Evolutionary conservation across 1,284 basidiomycete species (phyloP).

Genomic region (Austroboletus rostrupii): DNA sequence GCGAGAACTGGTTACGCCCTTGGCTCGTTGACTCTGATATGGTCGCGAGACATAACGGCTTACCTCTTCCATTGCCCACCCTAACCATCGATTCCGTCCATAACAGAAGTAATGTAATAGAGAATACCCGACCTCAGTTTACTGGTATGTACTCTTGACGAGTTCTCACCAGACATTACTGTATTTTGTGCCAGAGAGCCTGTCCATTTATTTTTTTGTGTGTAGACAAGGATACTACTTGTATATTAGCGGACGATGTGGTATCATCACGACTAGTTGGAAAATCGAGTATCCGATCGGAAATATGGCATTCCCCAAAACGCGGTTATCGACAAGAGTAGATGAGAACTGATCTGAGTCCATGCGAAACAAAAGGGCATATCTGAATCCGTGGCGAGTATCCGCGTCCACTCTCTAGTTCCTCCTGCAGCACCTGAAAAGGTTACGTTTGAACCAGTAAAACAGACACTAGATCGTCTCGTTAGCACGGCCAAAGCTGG

Average conservation of each 20-base stretch:
- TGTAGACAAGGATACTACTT: conserved; percentile 22
- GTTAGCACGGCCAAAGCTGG: conserved; percentile 11
- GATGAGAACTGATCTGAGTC: conserved; percentile 30
- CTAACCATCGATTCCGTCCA: conserved; percentile 13
- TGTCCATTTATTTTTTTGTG: conserved; percentile 23
- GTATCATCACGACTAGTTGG: conserved; percentile 19
- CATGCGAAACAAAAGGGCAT: conserved; percentile 21
- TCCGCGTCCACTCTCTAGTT: conserved; percentile 40
- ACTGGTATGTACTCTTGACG: conserved; percentile 52
- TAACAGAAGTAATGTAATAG: conserved; percentile 1
- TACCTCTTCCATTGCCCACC: conserved; percentile 19
- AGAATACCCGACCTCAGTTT: conserved; percentile 33
- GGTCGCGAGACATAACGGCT: conserved; percentile 16
- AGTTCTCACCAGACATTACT: conserved; percentile 1
- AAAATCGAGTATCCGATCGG: conserved; percentile 23
- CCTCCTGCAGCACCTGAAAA: conserved; percentile 77
- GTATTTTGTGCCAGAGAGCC: conserved; percentile 19
- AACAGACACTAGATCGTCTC: conserved; percentile 57
- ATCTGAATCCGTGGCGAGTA: conserved; percentile 1
- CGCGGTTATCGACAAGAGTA: conserved; percentile 30
- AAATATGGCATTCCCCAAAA: conserved; percentile 12
- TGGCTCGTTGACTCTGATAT: conserved; percentile 22
- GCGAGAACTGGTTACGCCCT: conserved; percentile 20
- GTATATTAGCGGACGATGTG: conserved; percentile 8
- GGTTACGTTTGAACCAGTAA: conserved; percentile 80